Base-by-base conservation (phyloP, 306 rosid species). In the Fagus crenata region DNA sequence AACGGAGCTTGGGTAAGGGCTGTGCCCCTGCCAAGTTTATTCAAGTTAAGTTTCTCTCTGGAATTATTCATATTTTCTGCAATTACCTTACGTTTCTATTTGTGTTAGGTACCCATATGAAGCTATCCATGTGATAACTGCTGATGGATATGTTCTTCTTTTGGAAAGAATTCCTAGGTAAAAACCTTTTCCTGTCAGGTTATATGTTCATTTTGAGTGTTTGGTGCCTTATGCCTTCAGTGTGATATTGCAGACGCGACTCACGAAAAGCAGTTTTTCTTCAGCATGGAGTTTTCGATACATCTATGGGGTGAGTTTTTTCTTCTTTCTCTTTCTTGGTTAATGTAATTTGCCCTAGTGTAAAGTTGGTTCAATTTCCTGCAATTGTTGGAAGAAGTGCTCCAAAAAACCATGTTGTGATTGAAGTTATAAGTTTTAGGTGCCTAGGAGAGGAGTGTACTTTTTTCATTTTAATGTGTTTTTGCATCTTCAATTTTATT, bases 121-220 rank as follows among this genome's bases (percentile, higher is more conserved):
- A 87, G 98, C 93, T 68, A 92, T 92, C 78, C 90, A 55, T 76
- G 98, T 94, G 80, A 81, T 87, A 72, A 94, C 98, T 71, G 80
- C 85, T 41, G 98, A 94, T 80, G 98, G 98, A 63, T 94, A 94
- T 89, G 88, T 94, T 82, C 91, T 94, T 78, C 94, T 89, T 64
- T 80, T 94, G 89, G 97, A 94, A 92, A 89, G 98, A 84, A 89
- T 94, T 55, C 98, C 98, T 40, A 89, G 98, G 98, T 94, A 85
- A 72, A 49, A 42, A 53, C 56, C 28, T 8, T 12, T 67, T 72
- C 13, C 36, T 32, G 28, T 58, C 49, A 53, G 17, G 56, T 32
- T 43, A 18, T 73, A 61, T 39, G 13, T 46, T 54, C 78, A 37
- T 41, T 69, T 46, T 33, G 60, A 33, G 71, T 77, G 51, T 56